Base-by-base conservation (phyloP, 73 alveolate species). In the Symbiodinium natans region DNA sequence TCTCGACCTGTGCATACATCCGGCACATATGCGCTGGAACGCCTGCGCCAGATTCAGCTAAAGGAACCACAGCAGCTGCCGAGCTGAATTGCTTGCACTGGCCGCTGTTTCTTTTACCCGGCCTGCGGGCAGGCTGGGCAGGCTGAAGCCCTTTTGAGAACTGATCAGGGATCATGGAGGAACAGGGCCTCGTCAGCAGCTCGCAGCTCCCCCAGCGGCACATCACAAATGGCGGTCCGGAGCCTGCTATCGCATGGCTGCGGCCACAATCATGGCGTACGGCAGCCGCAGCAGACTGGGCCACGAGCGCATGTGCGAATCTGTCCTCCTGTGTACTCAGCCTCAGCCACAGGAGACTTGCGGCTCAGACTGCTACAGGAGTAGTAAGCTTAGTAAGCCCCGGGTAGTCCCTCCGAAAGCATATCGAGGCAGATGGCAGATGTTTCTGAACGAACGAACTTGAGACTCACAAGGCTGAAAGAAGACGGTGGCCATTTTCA, bases 151-250 rank as follows among this genome's bases (percentile, higher is more conserved):
- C n/a, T n/a, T n/a, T n/a, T n/a, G n/a, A n/a, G n/a, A n/a, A n/a
- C n/a, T n/a, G n/a, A n/a, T n/a, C n/a, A n/a, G n/a, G n/a, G n/a
- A 56, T 21, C 17, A 56, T 29, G 31, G 27, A 56, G 75, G 27
- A 75, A n/a, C 15, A 42, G 56, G 34, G 41, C 94, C 94, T 87
- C 94, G 63, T 87, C 94, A 8, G 94, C 85, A 10, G 94, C 84
- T 29, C 94, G 36, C 41, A 87, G 56, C 75, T 74, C 94, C 41
- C 94, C 94, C 68, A 87, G 11, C 2, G 94, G 94, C 29, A 87
- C 94, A 1, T 87, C 94, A 41, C 94, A 87, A 59, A 87, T 87
- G 71, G 94, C 94, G 8, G 94, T 87, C 56, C 94, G 94, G 46
- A 87, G 94, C 94, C 94, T 87, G 15, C n/a, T n/a, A n/a, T n/a